Percentiles rank a stretch among this genome's conserved stretches.
Conservation (phyloP, 306 rosid species). For the Cicer bijugum region DNA sequence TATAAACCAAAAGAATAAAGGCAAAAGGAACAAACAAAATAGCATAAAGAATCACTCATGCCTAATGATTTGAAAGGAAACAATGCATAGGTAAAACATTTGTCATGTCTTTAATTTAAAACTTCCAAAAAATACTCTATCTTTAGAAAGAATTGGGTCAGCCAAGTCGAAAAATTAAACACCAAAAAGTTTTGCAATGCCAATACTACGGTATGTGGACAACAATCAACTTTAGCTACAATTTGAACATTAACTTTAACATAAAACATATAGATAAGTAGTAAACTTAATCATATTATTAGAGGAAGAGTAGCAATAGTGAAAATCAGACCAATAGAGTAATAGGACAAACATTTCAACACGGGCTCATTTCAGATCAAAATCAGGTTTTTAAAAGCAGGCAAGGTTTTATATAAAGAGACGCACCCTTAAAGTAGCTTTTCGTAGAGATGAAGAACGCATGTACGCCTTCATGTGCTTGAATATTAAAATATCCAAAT, state of each 20-base stretch:
- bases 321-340: too few species aligned
- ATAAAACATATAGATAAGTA: neutral
- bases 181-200: neutral
- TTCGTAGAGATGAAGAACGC: slow-evolving; percentile 86
- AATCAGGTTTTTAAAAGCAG: slow-evolving; percentile 6
- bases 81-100: slow-evolving; percentile 7
- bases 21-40: neutral
- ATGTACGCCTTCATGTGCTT: slow-evolving; percentile 88
- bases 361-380: slow-evolving; percentile 13
- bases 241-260: slow-evolving; percentile 11
- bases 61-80: slow-evolving; percentile 21
- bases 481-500: slow-evolving; percentile 75
- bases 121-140: slow-evolving; percentile 34
- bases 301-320: slow-evolving; percentile 5
- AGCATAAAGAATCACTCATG: neutral
- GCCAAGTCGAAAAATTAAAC: slow-evolving; percentile 9
- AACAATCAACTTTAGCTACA: too few species aligned
- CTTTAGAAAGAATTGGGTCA: slow-evolving; percentile 8
- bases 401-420: slow-evolving; percentile 21
- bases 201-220: too few species aligned
- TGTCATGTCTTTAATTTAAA: neutral
- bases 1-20: slow-evolving; percentile 6
- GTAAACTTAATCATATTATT: neutral
- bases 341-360: slow-evolving; percentile 2
- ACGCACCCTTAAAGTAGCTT: slow-evolving; percentile 91